These are phyloP conservation scores for Plantago lanceolata DNA, from an alignment of 305 asterid genomes.

Conservation along the genomic window DNA sequence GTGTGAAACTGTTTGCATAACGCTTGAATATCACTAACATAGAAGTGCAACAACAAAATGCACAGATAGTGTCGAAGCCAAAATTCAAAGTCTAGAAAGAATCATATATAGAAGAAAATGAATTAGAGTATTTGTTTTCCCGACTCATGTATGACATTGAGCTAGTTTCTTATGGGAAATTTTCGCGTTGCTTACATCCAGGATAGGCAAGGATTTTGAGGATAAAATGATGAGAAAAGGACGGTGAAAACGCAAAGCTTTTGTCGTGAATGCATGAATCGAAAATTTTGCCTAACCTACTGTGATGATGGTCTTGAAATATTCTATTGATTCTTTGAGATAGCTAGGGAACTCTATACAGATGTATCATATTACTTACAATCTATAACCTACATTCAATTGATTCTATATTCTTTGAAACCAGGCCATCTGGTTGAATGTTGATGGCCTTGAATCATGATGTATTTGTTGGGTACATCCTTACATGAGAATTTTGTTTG, in stretches of 20 bases:
- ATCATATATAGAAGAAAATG: too few relatives aligned
- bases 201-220: too few relatives aligned
- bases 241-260: not conserved
- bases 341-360: not conserved
- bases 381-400: not conserved
- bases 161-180: not conserved
- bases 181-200: too few relatives aligned
- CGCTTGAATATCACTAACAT: too few relatives aligned
- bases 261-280: not conserved
- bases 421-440: not conserved
- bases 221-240: too few relatives aligned
- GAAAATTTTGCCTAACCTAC: not conserved
- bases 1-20: too few relatives aligned
- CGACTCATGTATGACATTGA: not conserved
- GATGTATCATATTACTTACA: not conserved
- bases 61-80: not conserved
- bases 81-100: not conserved
- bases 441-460: too few relatives aligned
- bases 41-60: slow-evolving; percentile 1
- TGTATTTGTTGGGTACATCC: too few relatives aligned
- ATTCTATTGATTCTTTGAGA: not conserved
- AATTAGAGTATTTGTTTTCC: too few relatives aligned
- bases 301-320: not conserved
- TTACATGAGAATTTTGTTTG: too few relatives aligned
- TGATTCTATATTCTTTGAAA: not conserved